Conservation (phyloP, 192 early-diverging fungal genomes). For the Coemansia asiatica region DNA sequence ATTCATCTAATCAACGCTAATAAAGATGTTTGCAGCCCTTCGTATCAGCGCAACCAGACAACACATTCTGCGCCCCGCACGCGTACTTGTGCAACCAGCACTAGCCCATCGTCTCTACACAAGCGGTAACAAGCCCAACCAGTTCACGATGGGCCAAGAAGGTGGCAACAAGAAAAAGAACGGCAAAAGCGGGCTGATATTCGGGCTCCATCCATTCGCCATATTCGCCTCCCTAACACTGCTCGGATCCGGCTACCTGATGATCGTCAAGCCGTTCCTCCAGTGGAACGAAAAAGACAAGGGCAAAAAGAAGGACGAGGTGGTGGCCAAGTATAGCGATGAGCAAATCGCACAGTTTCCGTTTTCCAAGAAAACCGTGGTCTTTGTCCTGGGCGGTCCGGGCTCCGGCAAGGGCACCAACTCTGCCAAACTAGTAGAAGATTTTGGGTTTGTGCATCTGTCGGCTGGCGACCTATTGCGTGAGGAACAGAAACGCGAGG, state of each 20-base stretch:
- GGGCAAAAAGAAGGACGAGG: slow-evolving; percentile 10
- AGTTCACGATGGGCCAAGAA: slow-evolving; percentile 41
- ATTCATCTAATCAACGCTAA: not conserved
- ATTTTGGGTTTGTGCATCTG: slow-evolving; percentile 93
- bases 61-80: not conserved
- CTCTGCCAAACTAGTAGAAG: slow-evolving; percentile 80
- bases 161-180: slow-evolving; percentile 6
- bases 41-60: not conserved
- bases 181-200: slow-evolving; percentile 11
- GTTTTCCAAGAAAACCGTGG: slow-evolving; percentile 66
- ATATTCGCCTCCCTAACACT: slow-evolving; percentile 27
- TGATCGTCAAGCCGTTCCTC: slow-evolving; percentile 42
- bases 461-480: slow-evolving; percentile 96
- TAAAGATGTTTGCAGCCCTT: not conserved
- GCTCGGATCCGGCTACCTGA: slow-evolving; percentile 19
- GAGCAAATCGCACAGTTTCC: slow-evolving; percentile 35
- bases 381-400: slow-evolving; percentile 89
- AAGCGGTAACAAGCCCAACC: slow-evolving; percentile 21
- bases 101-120: slow-evolving; percentile 6
- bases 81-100: not conserved
- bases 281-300: slow-evolving; percentile 25
- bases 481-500: slow-evolving; percentile 79
- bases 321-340: slow-evolving; percentile 18
- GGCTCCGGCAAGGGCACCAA: slow-evolving; percentile 96
- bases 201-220: slow-evolving; percentile 34